Evolutionary conservation across 495 filamentous ascomycete species (phyloP).

Genomic region (Elasticomyces elasticus): DNA sequence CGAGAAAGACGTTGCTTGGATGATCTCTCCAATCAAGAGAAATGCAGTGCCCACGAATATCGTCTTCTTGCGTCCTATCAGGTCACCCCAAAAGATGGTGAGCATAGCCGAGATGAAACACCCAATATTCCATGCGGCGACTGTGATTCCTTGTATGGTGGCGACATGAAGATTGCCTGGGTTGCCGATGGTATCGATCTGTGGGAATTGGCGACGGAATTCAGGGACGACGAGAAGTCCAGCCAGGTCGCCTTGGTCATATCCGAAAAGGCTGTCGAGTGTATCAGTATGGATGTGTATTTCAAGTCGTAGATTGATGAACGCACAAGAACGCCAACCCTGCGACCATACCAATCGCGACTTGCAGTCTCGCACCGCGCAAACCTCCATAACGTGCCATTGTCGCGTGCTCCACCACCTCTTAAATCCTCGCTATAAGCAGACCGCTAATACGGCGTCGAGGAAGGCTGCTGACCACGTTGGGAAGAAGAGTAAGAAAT

Average conservation of each 20-base stretch:
- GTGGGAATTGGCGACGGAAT: constrained; percentile 19
- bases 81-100: constrained; percentile 60
- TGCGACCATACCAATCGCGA: constrained; percentile 18
- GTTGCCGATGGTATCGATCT: constrained; percentile 22
- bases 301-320: background rate
- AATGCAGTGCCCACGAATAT: constrained; percentile 62
- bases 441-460: background rate
- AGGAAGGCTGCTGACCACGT: background rate
- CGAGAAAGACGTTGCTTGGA: constrained; percentile 48
- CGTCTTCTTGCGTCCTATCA: constrained; percentile 56
- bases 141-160: constrained; percentile 20
- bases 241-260: constrained; percentile 25
- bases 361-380: constrained; percentile 10
- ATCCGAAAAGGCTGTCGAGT: constrained; percentile 20
- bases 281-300: constrained; percentile 2
- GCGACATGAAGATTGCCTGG: constrained; percentile 6
- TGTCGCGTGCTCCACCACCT: background rate
- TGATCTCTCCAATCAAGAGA: constrained; percentile 56
- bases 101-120: constrained; percentile 60
- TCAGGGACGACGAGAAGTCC: constrained; percentile 17
- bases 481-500: background rate
- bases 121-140: constrained; percentile 62
- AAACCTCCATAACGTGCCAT: constrained; percentile 15
- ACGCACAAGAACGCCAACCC: constrained; percentile 17
- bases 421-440: background rate